Evolutionary conservation across 306 rosid species (phyloP).

Genomic region (Cajanus cajan): DNA sequence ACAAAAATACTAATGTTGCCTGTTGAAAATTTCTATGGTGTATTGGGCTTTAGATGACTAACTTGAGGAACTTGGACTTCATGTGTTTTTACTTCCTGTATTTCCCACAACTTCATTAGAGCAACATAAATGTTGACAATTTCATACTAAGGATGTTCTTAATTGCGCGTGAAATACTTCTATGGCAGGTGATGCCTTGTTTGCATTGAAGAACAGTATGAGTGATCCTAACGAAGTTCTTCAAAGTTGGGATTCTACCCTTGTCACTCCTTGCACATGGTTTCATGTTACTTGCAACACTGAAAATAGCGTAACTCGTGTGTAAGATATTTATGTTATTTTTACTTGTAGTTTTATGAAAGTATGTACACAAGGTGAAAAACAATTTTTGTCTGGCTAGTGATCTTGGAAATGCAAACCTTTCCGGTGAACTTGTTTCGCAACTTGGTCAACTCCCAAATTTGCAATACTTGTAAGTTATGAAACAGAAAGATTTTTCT

Average conservation of each 20-base stretch:
- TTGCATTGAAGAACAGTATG: conserved; percentile 50
- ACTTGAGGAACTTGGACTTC: background rate
- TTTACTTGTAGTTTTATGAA: background rate
- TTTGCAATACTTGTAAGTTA: conserved; percentile 75
- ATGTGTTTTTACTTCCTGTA: background rate
- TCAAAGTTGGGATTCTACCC: conserved; percentile 73
- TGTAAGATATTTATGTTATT: conserved; percentile 49
- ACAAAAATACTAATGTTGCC: background rate
- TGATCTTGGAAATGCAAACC: conserved; percentile 82
- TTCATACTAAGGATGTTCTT: too few species aligned
- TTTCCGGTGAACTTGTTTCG: conserved; percentile 58
- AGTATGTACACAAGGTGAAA: background rate
- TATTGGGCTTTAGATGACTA: background rate
- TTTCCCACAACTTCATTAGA: background rate
- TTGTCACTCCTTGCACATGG: conserved; percentile 85
- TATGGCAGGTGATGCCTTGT: conserved; percentile 63
- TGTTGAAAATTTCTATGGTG: background rate
- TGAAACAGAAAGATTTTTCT: background rate
- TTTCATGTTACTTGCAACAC: conserved; percentile 64
- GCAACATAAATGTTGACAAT: background rate
- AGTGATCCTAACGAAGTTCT: conserved; percentile 58
- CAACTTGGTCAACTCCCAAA: conserved; percentile 62
- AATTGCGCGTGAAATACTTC: background rate
- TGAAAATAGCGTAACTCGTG: conserved; percentile 58
- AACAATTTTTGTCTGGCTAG: conserved; percentile 34